Evolutionary conservation across 169 alveolate species (phyloP), one percentile per base, ranked within the genome.

Genomic region (Plasmodium gallinaceum): DNA sequence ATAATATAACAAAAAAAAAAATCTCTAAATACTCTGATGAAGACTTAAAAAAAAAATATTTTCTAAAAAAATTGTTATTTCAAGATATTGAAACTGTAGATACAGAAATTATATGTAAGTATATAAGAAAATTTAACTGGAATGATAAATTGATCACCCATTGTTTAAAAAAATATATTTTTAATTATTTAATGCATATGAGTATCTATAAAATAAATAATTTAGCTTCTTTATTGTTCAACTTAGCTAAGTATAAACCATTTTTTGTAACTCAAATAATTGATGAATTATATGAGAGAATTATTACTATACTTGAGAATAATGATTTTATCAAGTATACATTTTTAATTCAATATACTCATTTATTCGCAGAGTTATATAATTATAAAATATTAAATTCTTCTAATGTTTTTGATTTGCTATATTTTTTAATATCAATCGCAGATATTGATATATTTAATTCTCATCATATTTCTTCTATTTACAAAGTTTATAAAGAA

Each of bases 61-160:
- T 80, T 45, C 54, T 80, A 66, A 80, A 80, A 80, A 80, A 69
- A 43, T 46, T 80, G 18, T 43, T 80, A 20, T 65, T 51, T 57
- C 20, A 65, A 66, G 90, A 80, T 43, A 66, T 80, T 3, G 73
- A 68, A 39, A 16, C n/a, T 16, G 52, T 0, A 16, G 12, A 54
- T 5, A 39, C 42, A 0, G 90, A 80, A 6, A 58, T 24, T 18
- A 45, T 80, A 2, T 66, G 85, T 52, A 52, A 14, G 52, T 70
- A 66, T 60, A 80, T 80, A 58, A 65, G 90, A 57, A 80, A 68
- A 60, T 80, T 48, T 42, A 57, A 80, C 39, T 80, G 90, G 90
- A 46, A 80, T 42, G 83, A 80, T n/a, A 39, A 24, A 7, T 80
- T 80, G 43, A 22, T 61, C 32, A 57, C 51, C 0, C 14, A 45